Evolutionary conservation across 2,329 filamentous ascomycete genomes (phyloP).

Genomic region (Triangularia verruculosa): DNA sequence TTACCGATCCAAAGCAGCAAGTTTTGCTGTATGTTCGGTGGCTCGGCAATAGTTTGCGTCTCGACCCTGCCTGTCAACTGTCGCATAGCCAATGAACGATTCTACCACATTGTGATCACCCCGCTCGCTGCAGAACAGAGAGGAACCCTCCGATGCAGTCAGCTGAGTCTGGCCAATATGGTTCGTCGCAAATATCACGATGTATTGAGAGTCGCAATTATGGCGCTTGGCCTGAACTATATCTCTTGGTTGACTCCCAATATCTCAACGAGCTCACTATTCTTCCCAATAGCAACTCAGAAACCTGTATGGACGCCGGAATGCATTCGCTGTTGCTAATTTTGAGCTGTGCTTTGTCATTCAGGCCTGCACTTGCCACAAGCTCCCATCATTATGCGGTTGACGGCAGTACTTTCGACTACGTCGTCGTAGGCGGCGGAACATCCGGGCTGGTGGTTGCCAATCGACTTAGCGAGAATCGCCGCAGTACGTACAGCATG

Average conservation of each 20-base stretch:
- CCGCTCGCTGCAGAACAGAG: neutral
- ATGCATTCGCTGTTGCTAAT: neutral
- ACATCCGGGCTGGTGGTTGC: constrained; percentile 18
- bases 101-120: neutral
- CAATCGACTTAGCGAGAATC: constrained; percentile 20
- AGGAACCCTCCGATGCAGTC: neutral
- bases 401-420: constrained; percentile 14
- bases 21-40: neutral
- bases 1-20: neutral
- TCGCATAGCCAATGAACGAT: neutral
- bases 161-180: neutral
- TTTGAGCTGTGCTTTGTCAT: neutral
- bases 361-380: neutral
- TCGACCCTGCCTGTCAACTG: neutral
- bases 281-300: neutral
- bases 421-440: constrained; percentile 17
- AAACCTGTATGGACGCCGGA: neutral
- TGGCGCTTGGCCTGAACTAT: neutral
- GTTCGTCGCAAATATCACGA: neutral
- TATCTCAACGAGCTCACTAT: neutral
- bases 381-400: neutral
- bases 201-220: neutral
- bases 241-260: neutral
- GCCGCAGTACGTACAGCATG: constrained; percentile 34
- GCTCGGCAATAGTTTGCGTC: neutral